Conservation (phyloP, 139 green algal species). For the Mesotaenium endlicherianum region DNA sequence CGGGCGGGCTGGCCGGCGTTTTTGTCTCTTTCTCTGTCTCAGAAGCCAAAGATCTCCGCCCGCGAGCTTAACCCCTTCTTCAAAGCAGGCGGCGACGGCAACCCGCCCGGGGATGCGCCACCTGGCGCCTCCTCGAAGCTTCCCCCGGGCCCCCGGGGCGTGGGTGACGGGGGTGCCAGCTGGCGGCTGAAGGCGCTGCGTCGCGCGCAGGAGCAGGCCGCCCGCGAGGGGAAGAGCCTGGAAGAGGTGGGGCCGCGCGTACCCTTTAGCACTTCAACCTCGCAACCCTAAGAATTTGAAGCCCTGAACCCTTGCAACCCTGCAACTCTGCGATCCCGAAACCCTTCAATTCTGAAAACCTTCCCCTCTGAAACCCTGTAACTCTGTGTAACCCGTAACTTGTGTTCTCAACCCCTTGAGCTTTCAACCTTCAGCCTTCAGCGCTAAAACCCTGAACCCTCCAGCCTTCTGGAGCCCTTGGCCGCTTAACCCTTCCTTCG, state of each 20-base stretch:
- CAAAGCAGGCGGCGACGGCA: not conserved
- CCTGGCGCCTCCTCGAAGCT: not conserved
- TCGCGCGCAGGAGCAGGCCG: conserved; percentile 75
- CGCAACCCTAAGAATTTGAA: too few species aligned
- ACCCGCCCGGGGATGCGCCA: not conserved
- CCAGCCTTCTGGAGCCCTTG: too few species aligned
- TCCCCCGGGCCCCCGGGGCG: not conserved
- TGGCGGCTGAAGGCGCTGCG: conserved; percentile 90
- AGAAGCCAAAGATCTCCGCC: conserved; percentile 17
- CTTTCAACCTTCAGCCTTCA: too few species aligned
- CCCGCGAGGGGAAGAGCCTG: conserved; percentile 55
- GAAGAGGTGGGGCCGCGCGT: conserved; percentile 55
- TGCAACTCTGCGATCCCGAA: too few species aligned
- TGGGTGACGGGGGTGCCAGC: conserved; percentile 84
- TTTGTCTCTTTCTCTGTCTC: not conserved
- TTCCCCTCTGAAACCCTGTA: too few species aligned
- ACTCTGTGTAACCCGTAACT: too few species aligned
- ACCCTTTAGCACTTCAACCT: too few species aligned
- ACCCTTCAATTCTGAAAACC: too few species aligned
- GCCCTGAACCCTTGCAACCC: too few species aligned
- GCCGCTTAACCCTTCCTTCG: too few species aligned
- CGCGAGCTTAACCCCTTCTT: conserved; percentile 46
- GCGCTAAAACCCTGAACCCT: too few species aligned
- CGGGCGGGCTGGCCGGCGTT: not conserved
- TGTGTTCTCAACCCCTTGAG: too few species aligned